Conservation (phyloP, 148 eudicot species). For the Rhododendron ovatum region DNA sequence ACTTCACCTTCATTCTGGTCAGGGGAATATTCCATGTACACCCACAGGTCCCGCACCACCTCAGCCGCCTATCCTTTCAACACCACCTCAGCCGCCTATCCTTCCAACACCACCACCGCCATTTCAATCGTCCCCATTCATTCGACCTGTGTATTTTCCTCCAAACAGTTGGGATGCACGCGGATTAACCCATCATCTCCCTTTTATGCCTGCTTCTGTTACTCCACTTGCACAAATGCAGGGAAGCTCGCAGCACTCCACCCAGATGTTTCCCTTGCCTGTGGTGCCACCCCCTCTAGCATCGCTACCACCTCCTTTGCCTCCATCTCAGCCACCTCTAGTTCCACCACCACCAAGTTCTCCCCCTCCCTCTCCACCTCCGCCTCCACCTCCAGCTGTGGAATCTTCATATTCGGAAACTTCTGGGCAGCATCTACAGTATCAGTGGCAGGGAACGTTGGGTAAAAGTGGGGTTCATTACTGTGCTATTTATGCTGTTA, state of each 20-base stretch:
- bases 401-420: conserved; percentile 31
- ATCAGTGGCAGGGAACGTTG: conserved; percentile 81
- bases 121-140: conserved; percentile 42
- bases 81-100: conserved; percentile 38
- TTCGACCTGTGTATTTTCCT: conserved; percentile 58
- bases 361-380: conserved; percentile 55
- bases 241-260: conserved; percentile 50
- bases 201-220: conserved; percentile 70
- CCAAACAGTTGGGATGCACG: conserved; percentile 70
- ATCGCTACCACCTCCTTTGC: conserved; percentile 47
- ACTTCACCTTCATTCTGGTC: conserved; percentile 35
- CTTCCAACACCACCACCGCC: conserved; percentile 35
- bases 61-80: conserved; percentile 37
- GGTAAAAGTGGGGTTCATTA: conserved; percentile 91
- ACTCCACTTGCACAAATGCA: conserved; percentile 66
- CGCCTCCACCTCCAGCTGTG: conserved; percentile 27
- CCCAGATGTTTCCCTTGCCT: conserved; percentile 50
- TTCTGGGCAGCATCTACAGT: conserved; percentile 25
- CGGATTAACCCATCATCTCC: conserved; percentile 45
- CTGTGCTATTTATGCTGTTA: conserved; percentile 60
- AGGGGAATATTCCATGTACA: conserved; percentile 29
- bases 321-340: conserved; percentile 45
- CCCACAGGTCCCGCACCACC: conserved; percentile 30
- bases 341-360: conserved; percentile 62
- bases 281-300: conserved; percentile 64